phyloP scores from a whole-genome alignment of 2,329 filamentous ascomycete species.

The Penicillium sp. region DNA sequence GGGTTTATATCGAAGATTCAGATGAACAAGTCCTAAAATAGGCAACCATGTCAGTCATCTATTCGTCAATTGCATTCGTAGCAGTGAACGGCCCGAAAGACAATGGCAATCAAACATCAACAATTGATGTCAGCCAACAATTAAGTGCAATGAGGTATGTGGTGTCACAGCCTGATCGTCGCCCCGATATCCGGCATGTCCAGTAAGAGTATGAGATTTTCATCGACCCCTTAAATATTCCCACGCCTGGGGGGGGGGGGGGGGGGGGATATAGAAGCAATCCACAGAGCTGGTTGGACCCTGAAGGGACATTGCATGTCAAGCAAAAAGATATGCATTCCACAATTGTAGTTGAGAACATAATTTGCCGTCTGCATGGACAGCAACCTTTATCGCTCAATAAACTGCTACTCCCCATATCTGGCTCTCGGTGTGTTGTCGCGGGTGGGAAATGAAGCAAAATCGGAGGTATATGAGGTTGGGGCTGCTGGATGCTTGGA shows the following conservation, averaged over 20 bases:
- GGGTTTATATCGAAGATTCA: conserved; percentile 5
- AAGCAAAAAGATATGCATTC: conserved; percentile 16
- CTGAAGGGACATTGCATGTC: conserved; percentile 1
- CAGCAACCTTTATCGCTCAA: background rate
- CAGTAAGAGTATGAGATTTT: conserved; percentile 15
- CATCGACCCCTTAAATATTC: conserved; percentile 17
- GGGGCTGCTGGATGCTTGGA: background rate
- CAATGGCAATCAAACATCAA: background rate
- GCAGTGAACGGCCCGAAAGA: background rate
- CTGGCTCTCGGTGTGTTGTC: background rate
- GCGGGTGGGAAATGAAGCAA: background rate
- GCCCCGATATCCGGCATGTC: conserved; percentile 14
- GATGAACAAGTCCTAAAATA: conserved; percentile 4
- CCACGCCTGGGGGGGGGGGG: background rate
- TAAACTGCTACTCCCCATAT: background rate
- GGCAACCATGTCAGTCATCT: conserved; percentile 2
- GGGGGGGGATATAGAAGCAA: conserved; percentile 7
- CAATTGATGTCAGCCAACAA: background rate
- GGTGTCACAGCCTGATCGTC: conserved; percentile 22
- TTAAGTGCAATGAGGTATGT: conserved; percentile 19
- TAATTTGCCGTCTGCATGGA: conserved; percentile 10
- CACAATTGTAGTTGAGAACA: conserved; percentile 11
- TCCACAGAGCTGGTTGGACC: conserved; percentile 10
- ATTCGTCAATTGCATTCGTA: background rate
- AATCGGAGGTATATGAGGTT: background rate